Percentiles rank a stretch among this genome's conserved stretches.
Evolutionary conservation across 257 asterid genomes (phyloP).

Genomic region (Lithospermum erythrorhizon): DNA sequence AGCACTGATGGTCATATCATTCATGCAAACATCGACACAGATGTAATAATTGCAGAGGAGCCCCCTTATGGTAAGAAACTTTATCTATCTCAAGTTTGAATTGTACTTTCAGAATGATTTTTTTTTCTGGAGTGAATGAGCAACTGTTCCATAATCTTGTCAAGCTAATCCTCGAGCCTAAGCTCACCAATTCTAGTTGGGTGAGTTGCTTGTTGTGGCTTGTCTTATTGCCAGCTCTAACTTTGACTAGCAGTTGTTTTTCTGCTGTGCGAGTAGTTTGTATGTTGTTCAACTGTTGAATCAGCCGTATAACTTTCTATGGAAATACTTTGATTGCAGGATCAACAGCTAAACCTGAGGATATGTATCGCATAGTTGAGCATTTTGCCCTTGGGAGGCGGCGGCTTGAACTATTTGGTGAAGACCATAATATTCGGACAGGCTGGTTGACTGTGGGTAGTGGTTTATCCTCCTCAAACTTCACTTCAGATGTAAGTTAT

Average conservation of each 20-base stretch:
- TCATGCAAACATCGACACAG: conserved; percentile 99
- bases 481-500: conserved; percentile 58
- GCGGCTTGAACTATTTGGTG: conserved; percentile 98
- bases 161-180: too few species aligned
- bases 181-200: too few species aligned
- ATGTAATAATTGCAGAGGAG: conserved; percentile 97
- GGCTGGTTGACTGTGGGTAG: conserved; percentile 99
- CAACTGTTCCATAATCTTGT: too few species aligned
- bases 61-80: conserved; percentile 74
- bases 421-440: conserved; percentile 89
- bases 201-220: too few species aligned
- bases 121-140: background rate
- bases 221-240: too few species aligned
- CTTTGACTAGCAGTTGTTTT: too few species aligned
- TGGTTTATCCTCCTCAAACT: conserved; percentile 83
- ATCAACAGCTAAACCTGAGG: conserved; percentile 96
- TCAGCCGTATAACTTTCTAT: background rate
- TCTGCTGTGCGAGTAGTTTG: too few species aligned
- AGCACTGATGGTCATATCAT: conserved; percentile 98
- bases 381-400: conserved; percentile 99
- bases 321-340: conserved; percentile 33
- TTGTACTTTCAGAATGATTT: background rate
- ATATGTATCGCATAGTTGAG: conserved; percentile 92
- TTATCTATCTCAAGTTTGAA: conserved; percentile 3
- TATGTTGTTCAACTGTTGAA: background rate